Conservation (phyloP, 192 early-diverging fungal genomes). For the Allomyces javanicus region DNA sequence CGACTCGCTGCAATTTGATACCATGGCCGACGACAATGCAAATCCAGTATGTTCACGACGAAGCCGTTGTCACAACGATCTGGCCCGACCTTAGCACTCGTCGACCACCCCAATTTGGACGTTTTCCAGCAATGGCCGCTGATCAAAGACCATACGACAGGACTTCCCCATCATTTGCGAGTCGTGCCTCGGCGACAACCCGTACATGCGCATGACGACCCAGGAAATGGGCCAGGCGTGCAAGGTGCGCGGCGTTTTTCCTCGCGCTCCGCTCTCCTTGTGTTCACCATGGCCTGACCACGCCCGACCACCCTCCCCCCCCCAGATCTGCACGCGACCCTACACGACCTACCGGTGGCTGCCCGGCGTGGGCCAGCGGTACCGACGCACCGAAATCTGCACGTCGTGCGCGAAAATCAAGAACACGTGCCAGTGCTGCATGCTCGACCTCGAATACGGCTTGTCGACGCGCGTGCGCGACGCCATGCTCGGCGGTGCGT, state of each 20-base stretch:
- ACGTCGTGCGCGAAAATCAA: constrained; percentile 95
- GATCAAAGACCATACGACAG: constrained; percentile 4
- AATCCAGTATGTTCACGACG: background rate
- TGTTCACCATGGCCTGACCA: background rate
- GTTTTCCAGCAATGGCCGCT: background rate
- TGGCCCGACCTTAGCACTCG: background rate
- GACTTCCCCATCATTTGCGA: constrained; percentile 87
- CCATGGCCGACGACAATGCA: background rate
- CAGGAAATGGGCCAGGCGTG: constrained; percentile 30
- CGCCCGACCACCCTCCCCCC: constrained; percentile 43
- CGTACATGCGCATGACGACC: constrained; percentile 83
- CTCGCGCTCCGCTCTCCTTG: background rate
- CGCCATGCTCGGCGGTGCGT: constrained; percentile 34
- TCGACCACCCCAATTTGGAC: too few species aligned
- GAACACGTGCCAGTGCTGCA: constrained; percentile 94
- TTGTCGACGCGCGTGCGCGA: constrained; percentile 59
- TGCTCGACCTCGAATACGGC: constrained; percentile 85
- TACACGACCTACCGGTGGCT: constrained; percentile 96
- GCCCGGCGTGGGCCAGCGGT: constrained; percentile 83
- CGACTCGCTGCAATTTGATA: background rate
- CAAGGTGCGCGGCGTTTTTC: constrained; percentile 12
- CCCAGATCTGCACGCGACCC: constrained; percentile 57
- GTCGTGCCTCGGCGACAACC: constrained; percentile 91
- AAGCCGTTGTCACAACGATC: background rate
- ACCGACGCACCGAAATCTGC: constrained; percentile 97